Conservation (phyloP, 2,329 filamentous ascomycete genomes). For the Paradendryphiella salina region DNA sequence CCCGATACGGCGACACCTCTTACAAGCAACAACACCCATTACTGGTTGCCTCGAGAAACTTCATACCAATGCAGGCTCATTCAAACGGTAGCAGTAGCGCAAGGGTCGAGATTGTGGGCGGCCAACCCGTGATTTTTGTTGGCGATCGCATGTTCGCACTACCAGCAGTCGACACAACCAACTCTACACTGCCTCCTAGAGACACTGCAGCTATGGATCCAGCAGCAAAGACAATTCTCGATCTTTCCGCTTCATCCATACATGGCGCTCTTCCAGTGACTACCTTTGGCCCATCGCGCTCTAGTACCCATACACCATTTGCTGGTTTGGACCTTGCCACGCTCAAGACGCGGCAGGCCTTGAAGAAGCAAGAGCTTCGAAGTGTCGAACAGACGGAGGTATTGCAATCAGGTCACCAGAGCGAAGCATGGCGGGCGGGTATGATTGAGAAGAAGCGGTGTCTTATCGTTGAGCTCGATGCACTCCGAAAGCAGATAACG, state of each 20-base stretch:
- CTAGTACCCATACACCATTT: constrained; percentile 28
- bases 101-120: constrained; percentile 37
- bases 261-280: constrained; percentile 18
- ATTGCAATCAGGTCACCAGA: constrained; percentile 38
- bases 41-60: constrained; percentile 26
- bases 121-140: constrained; percentile 38
- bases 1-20: constrained; percentile 38
- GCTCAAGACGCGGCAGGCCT: constrained; percentile 34
- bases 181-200: constrained; percentile 14
- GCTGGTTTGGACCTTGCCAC: constrained; percentile 30
- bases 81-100: constrained; percentile 25
- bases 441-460: constrained; percentile 45
- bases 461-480: constrained; percentile 44
- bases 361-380: constrained; percentile 43
- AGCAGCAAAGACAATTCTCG: constrained; percentile 17
- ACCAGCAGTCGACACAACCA: constrained; percentile 29
- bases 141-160: constrained; percentile 41
- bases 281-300: constrained; percentile 18
- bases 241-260: constrained; percentile 13
- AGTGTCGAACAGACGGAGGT: constrained; percentile 45
- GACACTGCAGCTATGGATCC: constrained; percentile 18
- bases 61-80: constrained; percentile 32
- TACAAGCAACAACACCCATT: constrained; percentile 32
- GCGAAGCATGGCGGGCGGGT: constrained; percentile 36
- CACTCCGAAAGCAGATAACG: constrained; percentile 42